Evolutionary conservation across 1,284 basidiomycete species (phyloP).

Genomic region (Apiotrichum laibachii): DNA sequence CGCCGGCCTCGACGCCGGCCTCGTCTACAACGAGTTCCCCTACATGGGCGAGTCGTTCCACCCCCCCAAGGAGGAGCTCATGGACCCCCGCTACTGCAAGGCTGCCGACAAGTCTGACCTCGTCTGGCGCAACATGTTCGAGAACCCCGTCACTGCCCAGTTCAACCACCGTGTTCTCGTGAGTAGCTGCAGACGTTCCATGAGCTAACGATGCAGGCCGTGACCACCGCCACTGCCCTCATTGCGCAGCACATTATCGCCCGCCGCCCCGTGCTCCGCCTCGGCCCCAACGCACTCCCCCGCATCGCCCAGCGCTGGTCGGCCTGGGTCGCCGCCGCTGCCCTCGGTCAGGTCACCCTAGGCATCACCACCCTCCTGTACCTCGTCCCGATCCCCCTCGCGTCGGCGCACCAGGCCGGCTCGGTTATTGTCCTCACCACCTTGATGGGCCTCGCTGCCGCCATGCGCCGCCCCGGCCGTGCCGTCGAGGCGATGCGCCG

Average conservation of each 20-base stretch:
- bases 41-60: slow-evolving; percentile 86
- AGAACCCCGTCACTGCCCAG: slow-evolving; percentile 97
- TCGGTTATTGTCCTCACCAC: slow-evolving; percentile 84
- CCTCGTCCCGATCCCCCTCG: slow-evolving; percentile 88
- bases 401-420: slow-evolving; percentile 92
- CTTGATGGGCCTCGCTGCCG: slow-evolving; percentile 71
- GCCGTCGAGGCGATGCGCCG: slow-evolving; percentile 55
- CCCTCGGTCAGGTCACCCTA: slow-evolving; percentile 79
- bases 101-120: slow-evolving; percentile 65
- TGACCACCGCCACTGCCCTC: slow-evolving; percentile 73
- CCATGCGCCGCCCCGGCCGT: slow-evolving; percentile 67
- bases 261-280: slow-evolving; percentile 57
- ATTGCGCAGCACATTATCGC: slow-evolving; percentile 64
- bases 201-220: slow-evolving; percentile 58
- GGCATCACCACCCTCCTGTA: slow-evolving; percentile 91
- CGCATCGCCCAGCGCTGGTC: slow-evolving; percentile 63
- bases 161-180: slow-evolving; percentile 92
- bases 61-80: slow-evolving; percentile 80
- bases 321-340: slow-evolving; percentile 72
- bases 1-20: slow-evolving; percentile 92
- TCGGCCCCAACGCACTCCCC: slow-evolving; percentile 58
- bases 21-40: slow-evolving; percentile 97
- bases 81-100: slow-evolving; percentile 72
- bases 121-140: slow-evolving; percentile 91
- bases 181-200: slow-evolving; percentile 38